A percentile compares a stretch with the other conserved stretches of the same genome.
Evolutionary conservation across 2,329 filamentous ascomycete genomes (phyloP).

Genomic region (Aspergillus piperis): DNA sequence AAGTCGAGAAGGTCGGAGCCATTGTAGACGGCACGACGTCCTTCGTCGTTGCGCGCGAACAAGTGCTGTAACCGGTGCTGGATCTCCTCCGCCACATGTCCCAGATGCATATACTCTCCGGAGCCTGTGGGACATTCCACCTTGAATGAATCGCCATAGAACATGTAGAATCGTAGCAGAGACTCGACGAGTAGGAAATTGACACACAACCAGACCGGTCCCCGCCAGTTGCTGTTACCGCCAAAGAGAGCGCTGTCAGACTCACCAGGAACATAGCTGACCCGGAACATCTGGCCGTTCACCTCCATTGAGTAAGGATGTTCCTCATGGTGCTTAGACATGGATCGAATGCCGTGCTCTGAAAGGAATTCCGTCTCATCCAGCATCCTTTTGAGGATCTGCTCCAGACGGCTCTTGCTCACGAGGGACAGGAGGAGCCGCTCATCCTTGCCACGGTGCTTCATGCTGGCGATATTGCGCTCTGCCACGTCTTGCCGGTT

Average conservation of each 20-base stretch:
- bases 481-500: conserved; percentile 84
- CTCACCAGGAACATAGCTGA: conserved; percentile 90
- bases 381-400: conserved; percentile 88
- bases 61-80: conserved; percentile 93
- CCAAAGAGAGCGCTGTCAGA: conserved; percentile 94
- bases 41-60: conserved; percentile 80
- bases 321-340: conserved; percentile 89
- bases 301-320: conserved; percentile 94
- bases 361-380: conserved; percentile 92
- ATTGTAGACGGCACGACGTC: conserved; percentile 83
- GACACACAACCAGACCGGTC: conserved; percentile 92
- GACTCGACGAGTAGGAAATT: conserved; percentile 95
- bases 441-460: conserved; percentile 85
- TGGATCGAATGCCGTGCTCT: conserved; percentile 83
- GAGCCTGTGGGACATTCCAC: conserved; percentile 94
- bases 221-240: conserved; percentile 97
- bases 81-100: conserved; percentile 90
- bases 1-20: conserved; percentile 85
- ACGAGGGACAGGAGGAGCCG: conserved; percentile 85
- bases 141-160: conserved; percentile 84
- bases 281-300: conserved; percentile 84
- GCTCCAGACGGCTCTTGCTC: conserved; percentile 86
- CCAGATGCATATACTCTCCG: conserved; percentile 92
- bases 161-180: conserved; percentile 92
- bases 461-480: conserved; percentile 92